Conservation (phyloP, 2,329 filamentous ascomycete species). For the Talaromyces islandicus region DNA sequence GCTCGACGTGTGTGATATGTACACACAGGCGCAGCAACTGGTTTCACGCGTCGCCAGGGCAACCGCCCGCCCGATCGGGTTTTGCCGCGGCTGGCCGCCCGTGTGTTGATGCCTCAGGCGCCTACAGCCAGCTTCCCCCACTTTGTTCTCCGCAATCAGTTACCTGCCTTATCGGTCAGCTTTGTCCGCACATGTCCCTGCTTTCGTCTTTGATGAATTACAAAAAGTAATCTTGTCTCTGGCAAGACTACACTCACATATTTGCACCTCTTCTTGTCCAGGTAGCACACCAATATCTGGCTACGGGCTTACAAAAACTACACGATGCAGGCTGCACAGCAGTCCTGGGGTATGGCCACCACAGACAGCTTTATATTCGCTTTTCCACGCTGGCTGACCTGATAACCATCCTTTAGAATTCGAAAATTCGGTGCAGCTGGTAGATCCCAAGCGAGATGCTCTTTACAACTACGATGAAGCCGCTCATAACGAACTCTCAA, state of each 20-base stretch:
- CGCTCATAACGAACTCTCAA: conserved; percentile 61
- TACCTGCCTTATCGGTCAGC: background rate
- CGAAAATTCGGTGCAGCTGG: conserved; percentile 75
- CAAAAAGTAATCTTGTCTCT: background rate
- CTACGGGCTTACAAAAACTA: conserved; percentile 1
- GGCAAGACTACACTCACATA: background rate
- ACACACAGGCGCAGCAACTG: background rate
- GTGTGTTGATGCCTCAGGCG: conserved; percentile 6
- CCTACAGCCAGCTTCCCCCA: background rate
- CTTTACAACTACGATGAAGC: conserved; percentile 76
- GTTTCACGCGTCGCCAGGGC: conserved; percentile 24
- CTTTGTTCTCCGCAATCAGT: background rate
- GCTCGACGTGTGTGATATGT: background rate
- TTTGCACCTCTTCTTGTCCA: background rate
- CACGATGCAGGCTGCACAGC: conserved; percentile 52
- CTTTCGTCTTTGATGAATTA: background rate
- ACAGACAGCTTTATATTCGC: background rate
- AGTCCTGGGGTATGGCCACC: conserved; percentile 53
- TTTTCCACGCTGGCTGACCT: background rate
- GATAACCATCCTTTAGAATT: conserved; percentile 56
- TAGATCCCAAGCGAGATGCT: conserved; percentile 81
- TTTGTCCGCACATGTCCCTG: background rate
- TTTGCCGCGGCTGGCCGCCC: conserved; percentile 18
- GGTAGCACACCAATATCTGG: background rate
- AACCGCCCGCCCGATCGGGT: conserved; percentile 26